Evolutionary conservation across 441 rosid species (phyloP).

Genomic region (Croton laevigatus): DNA sequence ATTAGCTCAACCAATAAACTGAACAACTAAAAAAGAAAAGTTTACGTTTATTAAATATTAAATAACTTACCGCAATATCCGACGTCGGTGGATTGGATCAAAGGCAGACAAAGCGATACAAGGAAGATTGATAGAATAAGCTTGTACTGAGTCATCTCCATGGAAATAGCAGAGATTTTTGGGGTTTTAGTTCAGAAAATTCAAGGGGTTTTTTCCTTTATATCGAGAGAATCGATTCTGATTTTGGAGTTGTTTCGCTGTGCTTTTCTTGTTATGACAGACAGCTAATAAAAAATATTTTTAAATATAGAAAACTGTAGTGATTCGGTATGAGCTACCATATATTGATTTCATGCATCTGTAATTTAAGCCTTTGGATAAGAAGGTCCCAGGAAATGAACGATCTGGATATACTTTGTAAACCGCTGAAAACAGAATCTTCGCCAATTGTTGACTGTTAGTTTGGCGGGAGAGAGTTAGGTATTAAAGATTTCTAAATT

Average conservation of each 20-base stretch:
- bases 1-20: neutral
- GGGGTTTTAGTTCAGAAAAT: neutral
- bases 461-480: slow-evolving; percentile 11
- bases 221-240: neutral
- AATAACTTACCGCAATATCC: slow-evolving; percentile 44
- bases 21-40: neutral
- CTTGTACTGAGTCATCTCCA: slow-evolving; percentile 30
- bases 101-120: slow-evolving; percentile 38
- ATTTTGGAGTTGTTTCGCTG: neutral
- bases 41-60: neutral
- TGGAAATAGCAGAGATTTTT: neutral
- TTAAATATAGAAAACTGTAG: too few species aligned
- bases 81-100: slow-evolving; percentile 46
- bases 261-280: neutral
- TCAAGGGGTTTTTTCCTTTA: neutral
- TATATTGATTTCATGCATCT: neutral
- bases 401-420: neutral
- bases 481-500: neutral
- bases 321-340: neutral
- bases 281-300: neutral
- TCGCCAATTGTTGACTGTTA: neutral
- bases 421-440: neutral
- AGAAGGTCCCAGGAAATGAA: neutral
- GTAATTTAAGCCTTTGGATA: neutral
- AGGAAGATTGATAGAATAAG: slow-evolving; percentile 20